phyloP scores from a whole-genome alignment of 2,329 filamentous ascomycete genomes.

The Paecilomyces sp. region DNA sequence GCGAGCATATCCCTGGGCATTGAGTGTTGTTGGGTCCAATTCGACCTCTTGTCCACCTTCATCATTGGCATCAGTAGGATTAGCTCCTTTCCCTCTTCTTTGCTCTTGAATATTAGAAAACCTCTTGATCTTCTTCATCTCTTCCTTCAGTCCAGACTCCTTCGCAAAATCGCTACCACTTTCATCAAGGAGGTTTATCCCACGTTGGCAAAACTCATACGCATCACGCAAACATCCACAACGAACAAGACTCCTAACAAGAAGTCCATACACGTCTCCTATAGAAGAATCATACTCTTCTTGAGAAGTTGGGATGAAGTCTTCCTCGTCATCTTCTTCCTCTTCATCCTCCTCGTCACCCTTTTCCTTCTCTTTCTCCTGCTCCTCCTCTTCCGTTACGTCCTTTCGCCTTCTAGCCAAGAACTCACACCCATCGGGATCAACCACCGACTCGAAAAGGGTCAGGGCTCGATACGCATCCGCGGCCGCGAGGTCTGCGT shows the following conservation, averaged over 20 bases:
- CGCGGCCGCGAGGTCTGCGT: constrained; percentile 81
- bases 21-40: constrained; percentile 23
- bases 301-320: constrained; percentile 19
- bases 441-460: constrained; percentile 69
- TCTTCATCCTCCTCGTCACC: constrained; percentile 10
- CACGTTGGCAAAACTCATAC: constrained; percentile 31
- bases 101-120: constrained; percentile 3
- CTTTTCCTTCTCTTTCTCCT: neutral
- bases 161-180: constrained; percentile 2
- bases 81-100: neutral
- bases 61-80: neutral
- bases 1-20: constrained; percentile 33
- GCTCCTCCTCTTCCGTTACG: constrained; percentile 23
- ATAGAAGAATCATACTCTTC: constrained; percentile 29
- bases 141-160: constrained; percentile 13
- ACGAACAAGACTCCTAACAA: constrained; percentile 28
- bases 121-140: constrained; percentile 21
- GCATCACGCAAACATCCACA: constrained; percentile 36
- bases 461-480: constrained; percentile 90
- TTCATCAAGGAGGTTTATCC: constrained; percentile 14
- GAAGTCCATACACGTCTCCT: constrained; percentile 27
- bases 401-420: constrained; percentile 52
- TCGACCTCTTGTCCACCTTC: constrained; percentile 6
- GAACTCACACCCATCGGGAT: constrained; percentile 72
- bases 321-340: constrained; percentile 37